These are phyloP conservation scores for Medicago truncatula DNA, from an alignment of 306 rosid genomes.

Conservation along the genomic window MtrunA17r5.0-ANR NC_053045.1:64521501-64522000, in stretches of 20 bases:
- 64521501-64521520: background rate
- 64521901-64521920: no score
- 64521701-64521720: background rate
- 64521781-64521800: background rate
- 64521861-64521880: no score
- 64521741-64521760: background rate
- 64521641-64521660: background rate
- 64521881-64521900: no score
- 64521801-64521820: background rate
- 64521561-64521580: constrained; percentile 22
- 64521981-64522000: no score
- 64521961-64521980: no score
- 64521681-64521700: background rate
- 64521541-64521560: constrained; percentile 17
- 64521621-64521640: background rate
- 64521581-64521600: constrained; percentile 5
- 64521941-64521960: no score
- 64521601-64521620: constrained; percentile 18
- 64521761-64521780: constrained; percentile 1
- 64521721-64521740: background rate
- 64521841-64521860: background rate
- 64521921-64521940: no score
- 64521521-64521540: constrained; percentile 10
- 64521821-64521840: background rate
- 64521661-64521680: background rate